Evolutionary conservation across 2,329 filamentous ascomycete genomes (phyloP).

Genomic region (Stagonosporopsis chrysanthemi): DNA sequence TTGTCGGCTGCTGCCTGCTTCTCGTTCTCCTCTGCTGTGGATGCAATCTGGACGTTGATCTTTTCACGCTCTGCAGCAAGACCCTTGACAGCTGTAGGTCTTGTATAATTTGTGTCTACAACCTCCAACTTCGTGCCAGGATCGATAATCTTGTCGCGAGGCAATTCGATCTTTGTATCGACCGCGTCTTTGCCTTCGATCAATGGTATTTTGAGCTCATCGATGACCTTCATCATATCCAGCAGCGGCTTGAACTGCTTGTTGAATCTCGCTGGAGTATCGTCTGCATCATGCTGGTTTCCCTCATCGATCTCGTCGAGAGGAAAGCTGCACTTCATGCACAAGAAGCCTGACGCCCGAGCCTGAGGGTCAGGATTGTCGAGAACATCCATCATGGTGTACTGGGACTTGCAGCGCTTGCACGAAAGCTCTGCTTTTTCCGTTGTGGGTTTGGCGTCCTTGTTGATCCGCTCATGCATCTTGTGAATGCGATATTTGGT

Average conservation of each 20-base stretch:
- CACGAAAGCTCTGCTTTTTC: slow-evolving; percentile 96
- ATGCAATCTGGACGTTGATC: slow-evolving; percentile 74
- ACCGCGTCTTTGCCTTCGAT: slow-evolving; percentile 77
- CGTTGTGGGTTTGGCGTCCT: slow-evolving; percentile 74
- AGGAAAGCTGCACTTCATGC: slow-evolving; percentile 75
- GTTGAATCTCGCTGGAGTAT: slow-evolving; percentile 64
- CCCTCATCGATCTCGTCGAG: slow-evolving; percentile 54
- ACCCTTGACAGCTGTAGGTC: slow-evolving; percentile 74
- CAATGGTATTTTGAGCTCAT: slow-evolving; percentile 74
- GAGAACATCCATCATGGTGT: slow-evolving; percentile 87
- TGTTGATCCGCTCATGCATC: slow-evolving; percentile 87
- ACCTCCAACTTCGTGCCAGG: slow-evolving; percentile 68
- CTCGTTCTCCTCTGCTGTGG: slow-evolving; percentile 69
- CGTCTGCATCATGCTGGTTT: slow-evolving; percentile 47
- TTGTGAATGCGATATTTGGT: slow-evolving; percentile 94
- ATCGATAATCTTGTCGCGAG: slow-evolving; percentile 70
- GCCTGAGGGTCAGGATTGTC: slow-evolving; percentile 70
- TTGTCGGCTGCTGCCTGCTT: slow-evolving; percentile 71
- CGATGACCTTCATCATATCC: slow-evolving; percentile 77
- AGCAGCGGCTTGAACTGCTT: slow-evolving; percentile 81
- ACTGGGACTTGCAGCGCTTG: slow-evolving; percentile 80
- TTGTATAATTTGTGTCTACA: slow-evolving; percentile 61
- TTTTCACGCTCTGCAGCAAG: slow-evolving; percentile 71
- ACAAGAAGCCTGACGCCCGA: slow-evolving; percentile 73
- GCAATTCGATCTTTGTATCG: slow-evolving; percentile 67